Percentiles rank a stretch among this genome's conserved stretches.
These are phyloP conservation scores for Kondoa subrosea DNA, from an alignment of 768 basidiomycete genomes.

Conservation along the genomic window DNA sequence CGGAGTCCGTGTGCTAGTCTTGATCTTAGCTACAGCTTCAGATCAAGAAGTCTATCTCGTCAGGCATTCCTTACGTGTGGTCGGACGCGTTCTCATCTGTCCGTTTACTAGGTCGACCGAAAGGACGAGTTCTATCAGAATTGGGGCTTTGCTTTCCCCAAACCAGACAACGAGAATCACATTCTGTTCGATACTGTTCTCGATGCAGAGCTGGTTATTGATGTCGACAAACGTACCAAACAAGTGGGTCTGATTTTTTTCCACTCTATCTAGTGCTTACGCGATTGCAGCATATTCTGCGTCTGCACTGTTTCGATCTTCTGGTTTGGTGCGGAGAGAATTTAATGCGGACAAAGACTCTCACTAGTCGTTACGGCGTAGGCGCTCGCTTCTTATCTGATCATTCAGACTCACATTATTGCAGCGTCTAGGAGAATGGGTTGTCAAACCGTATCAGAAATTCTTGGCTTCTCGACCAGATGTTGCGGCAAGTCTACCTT, in stretches of 20 bases:
- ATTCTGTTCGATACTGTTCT: constrained; percentile 64
- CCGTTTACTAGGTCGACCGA: constrained; percentile 60
- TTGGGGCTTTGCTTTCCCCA: constrained; percentile 69
- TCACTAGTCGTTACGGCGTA: constrained; percentile 82
- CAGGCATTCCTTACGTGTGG: constrained; percentile 28
- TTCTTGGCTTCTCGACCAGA: constrained; percentile 54
- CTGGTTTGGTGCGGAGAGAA: constrained; percentile 70
- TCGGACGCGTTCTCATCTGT: background rate
- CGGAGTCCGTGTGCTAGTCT: constrained; percentile 72
- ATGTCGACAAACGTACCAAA: constrained; percentile 59
- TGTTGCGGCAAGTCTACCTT: constrained; percentile 50
- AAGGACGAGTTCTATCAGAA: constrained; percentile 69
- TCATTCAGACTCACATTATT: background rate
- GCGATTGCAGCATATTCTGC: constrained; percentile 50
- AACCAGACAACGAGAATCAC: constrained; percentile 51
- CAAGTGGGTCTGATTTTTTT: constrained; percentile 37
- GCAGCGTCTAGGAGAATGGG: constrained; percentile 63
- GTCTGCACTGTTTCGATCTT: constrained; percentile 82
- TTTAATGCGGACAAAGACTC: constrained; percentile 54
- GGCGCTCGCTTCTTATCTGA: constrained; percentile 27
- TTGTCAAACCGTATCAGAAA: constrained; percentile 60
- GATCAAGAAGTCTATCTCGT: constrained; percentile 56
- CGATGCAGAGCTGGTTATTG: constrained; percentile 86
- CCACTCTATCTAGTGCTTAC: background rate
- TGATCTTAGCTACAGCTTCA: constrained; percentile 48